phyloP scores from a whole-genome alignment of 306 rosid species.

The Begonia peltatifolia region DNA sequence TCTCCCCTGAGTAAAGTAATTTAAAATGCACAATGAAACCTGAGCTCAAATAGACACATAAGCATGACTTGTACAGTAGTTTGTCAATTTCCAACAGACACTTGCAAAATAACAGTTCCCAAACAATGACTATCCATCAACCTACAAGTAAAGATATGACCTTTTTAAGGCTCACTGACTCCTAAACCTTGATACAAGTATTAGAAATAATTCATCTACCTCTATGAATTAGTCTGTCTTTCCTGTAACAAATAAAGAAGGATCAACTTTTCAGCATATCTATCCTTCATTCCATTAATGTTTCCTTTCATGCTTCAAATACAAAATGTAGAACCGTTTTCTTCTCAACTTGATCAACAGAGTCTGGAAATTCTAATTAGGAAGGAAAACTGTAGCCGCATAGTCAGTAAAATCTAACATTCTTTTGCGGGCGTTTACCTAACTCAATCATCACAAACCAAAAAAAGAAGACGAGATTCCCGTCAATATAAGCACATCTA shows the following conservation, averaged over 20 bases:
- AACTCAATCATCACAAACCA: too few relatives aligned
- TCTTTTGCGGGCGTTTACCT: too few relatives aligned
- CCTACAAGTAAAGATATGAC: too few relatives aligned
- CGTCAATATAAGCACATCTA: too few relatives aligned
- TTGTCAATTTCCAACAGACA: too few relatives aligned
- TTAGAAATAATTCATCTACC: too few relatives aligned
- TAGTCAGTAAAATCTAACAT: not conserved
- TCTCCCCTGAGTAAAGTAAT: conserved; percentile 30
- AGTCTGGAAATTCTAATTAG: not conserved
- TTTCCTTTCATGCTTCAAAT: conserved; percentile 1
- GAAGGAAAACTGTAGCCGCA: not conserved
- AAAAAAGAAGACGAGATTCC: too few relatives aligned
- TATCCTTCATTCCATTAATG: conserved; percentile 1
- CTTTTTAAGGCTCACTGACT: too few relatives aligned
- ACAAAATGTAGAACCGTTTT: not conserved
- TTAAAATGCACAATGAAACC: conserved; percentile 4
- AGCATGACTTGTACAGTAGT: not conserved
- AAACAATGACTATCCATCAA: too few relatives aligned
- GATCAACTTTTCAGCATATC: not conserved
- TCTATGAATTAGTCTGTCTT: too few relatives aligned
- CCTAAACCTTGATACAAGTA: too few relatives aligned
- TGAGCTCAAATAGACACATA: conserved; percentile 5
- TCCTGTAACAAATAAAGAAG: not conserved
- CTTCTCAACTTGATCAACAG: not conserved
- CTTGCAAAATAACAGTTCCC: too few relatives aligned